Conservation (phyloP, 2,329 filamentous ascomycete genomes). For the Fusarium buxicola region DNA sequence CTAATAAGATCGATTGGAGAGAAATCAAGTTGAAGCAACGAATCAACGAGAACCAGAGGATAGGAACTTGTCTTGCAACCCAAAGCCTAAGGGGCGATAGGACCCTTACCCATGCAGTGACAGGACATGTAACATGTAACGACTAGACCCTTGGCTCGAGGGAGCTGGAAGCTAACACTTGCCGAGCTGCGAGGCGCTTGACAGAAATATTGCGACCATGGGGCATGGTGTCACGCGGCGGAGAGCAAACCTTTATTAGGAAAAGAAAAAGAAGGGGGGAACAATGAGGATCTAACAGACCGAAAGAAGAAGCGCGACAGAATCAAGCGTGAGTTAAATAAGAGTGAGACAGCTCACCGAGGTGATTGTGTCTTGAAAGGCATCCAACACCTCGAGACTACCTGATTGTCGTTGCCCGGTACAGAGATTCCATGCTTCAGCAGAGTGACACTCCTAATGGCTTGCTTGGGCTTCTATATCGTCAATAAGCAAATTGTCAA, state of each 20-base stretch:
- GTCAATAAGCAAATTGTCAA: too few species aligned
- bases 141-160: background rate
- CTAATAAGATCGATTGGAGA: too few species aligned
- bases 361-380: background rate
- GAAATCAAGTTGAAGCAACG: background rate
- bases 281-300: too few species aligned
- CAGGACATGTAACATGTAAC: too few species aligned
- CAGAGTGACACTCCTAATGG: too few species aligned
- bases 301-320: too few species aligned
- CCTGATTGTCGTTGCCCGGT: too few species aligned
- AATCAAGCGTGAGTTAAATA: too few species aligned
- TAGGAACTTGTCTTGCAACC: background rate
- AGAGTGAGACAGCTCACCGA: background rate
- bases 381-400: too few species aligned
- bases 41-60: background rate
- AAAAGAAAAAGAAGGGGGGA: background rate
- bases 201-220: slow-evolving; percentile 7
- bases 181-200: background rate
- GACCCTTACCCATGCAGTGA: slow-evolving; percentile 4
- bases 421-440: too few species aligned
- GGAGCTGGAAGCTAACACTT: background rate
- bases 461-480: too few species aligned
- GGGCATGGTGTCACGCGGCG: background rate
- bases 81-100: background rate
- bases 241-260: background rate